These are phyloP conservation scores for Neospora caninum DNA, from an alignment of 169 alveolate species.

Conservation along the genomic window DNA sequence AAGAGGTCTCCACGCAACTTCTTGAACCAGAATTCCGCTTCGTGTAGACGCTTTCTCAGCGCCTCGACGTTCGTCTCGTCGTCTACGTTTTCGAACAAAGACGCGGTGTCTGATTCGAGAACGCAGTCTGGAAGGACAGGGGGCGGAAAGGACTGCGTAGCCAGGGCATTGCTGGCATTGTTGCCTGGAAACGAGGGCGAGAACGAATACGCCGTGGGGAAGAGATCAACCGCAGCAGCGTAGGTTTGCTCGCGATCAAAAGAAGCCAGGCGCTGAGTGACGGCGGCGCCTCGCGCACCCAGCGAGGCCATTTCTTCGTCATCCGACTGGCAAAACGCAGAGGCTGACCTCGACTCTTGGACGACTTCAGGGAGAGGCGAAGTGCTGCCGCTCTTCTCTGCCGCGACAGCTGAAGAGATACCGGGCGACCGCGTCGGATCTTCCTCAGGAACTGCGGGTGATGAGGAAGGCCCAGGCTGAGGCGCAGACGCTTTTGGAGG, in stretches of 20 bases:
- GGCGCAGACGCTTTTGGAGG: no score
- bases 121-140: not conserved
- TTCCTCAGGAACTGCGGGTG: no score
- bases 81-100: not conserved
- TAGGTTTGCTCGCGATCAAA: not conserved
- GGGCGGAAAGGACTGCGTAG: not conserved
- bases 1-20: conserved; percentile 30
- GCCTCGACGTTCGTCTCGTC: not conserved
- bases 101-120: not conserved
- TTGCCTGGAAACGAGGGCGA: not conserved
- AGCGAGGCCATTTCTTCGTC: not conserved
- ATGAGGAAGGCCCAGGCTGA: no score
- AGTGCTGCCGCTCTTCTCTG: no score
- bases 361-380: no score
- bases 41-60: conserved; percentile 18
- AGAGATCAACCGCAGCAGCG: not conserved
- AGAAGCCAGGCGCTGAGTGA: not conserved
- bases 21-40: conserved; percentile 27
- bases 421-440: no score
- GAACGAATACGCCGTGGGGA: not conserved
- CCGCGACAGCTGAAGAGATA: no score
- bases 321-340: no score
- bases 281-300: not conserved
- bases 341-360: no score
- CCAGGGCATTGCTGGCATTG: not conserved